phyloP scores from a whole-genome alignment of 2,329 filamentous ascomycete genomes.

The Trichoderma breve region DNA sequence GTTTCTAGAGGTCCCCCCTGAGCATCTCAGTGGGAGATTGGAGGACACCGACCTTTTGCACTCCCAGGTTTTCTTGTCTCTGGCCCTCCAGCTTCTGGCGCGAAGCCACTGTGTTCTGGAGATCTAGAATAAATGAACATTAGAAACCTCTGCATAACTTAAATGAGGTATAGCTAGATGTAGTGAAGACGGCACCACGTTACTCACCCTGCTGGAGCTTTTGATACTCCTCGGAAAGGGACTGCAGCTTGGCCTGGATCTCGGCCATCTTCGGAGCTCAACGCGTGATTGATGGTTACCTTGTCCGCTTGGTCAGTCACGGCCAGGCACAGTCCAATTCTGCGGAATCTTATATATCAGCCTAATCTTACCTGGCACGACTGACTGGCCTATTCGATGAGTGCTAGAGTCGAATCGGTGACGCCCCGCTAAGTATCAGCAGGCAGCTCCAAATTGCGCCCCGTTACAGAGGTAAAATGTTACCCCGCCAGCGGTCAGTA shows the following conservation, averaged over 20 bases:
- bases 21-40: too few relatives aligned
- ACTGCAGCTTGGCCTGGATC: slow-evolving; percentile 73
- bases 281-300: neutral
- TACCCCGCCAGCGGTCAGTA: slow-evolving; percentile 22
- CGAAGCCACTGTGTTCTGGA: slow-evolving; percentile 71
- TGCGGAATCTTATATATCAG: neutral
- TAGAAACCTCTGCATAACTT: neutral
- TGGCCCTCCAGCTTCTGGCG: slow-evolving; percentile 92
- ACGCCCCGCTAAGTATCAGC: slow-evolving; percentile 19
- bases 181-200: neutral
- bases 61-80: slow-evolving; percentile 85
- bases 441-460: slow-evolving; percentile 13
- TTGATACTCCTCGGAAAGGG: slow-evolving; percentile 82
- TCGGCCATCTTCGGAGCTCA: slow-evolving; percentile 57
- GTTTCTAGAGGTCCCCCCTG: neutral
- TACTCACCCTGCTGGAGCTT: slow-evolving; percentile 75
- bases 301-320: neutral
- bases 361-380: slow-evolving; percentile 1
- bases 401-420: neutral
- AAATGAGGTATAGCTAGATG: neutral
- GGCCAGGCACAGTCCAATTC: neutral
- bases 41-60: slow-evolving; percentile 64
- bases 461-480: slow-evolving; percentile 21
- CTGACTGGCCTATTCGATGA: neutral
- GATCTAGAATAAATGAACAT: slow-evolving; percentile 54